phyloP scores from a whole-genome alignment of 495 filamentous ascomycete species.

The Xylaria cubensis region DNA sequence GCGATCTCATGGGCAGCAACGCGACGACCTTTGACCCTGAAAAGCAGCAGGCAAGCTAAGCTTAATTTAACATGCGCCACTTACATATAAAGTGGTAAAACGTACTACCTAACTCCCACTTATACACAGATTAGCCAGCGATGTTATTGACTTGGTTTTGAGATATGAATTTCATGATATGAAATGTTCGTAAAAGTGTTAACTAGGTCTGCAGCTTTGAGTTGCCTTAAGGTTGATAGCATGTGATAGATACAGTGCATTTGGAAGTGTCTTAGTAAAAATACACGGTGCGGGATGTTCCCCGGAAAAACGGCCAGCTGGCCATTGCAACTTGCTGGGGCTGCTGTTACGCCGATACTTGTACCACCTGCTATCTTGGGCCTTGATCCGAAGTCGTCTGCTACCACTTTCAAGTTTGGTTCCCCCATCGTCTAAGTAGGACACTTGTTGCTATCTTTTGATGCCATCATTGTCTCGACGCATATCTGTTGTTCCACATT shows the following conservation, averaged over 20 bases:
- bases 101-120: no score
- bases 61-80: no score
- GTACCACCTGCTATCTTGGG: not conserved
- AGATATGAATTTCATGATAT: no score
- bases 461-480: not conserved
- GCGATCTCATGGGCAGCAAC: no score
- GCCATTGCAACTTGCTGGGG: not conserved
- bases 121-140: no score
- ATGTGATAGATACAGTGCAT: not conserved
- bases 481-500: not conserved
- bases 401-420: slow-evolving; percentile 2
- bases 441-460: slow-evolving; percentile 13
- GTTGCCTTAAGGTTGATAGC: no score
- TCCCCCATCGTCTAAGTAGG: slow-evolving; percentile 5
- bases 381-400: not conserved
- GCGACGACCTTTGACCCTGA: no score
- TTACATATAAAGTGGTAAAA: no score
- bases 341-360: slow-evolving; percentile 8
- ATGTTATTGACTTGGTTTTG: no score
- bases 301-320: slow-evolving; percentile 14
- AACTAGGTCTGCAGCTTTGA: no score
- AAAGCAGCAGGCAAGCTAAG: no score
- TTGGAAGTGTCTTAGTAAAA: not conserved
- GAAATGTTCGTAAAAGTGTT: no score
- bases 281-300: not conserved